Evolutionary conservation across 148 eudicot species (phyloP).

Genomic region (Rhododendron molle): DNA sequence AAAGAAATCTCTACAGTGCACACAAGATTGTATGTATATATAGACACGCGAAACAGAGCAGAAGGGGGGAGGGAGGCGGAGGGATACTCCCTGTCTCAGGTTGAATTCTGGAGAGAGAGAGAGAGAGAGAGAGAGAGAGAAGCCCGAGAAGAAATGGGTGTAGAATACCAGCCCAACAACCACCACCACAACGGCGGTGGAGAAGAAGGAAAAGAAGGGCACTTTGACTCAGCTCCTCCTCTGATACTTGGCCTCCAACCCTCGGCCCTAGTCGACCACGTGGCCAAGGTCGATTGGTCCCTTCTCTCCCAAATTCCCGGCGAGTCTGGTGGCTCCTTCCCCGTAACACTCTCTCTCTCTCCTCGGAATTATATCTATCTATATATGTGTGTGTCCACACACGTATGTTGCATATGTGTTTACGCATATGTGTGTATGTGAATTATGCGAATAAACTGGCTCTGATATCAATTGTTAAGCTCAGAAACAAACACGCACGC

Average conservation of each 20-base stretch:
- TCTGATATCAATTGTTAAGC: not conserved
- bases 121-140: conserved; percentile 5
- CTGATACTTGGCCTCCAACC: conserved; percentile 70
- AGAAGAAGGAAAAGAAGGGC: not conserved
- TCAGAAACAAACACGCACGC: not conserved
- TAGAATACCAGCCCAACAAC: conserved; percentile 4
- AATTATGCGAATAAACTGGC: not conserved
- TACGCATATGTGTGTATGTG: not conserved
- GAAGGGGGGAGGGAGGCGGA: not conserved
- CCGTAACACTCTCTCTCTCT: conserved; percentile 31
- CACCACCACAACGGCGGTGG: not conserved
- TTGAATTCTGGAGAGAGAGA: not conserved
- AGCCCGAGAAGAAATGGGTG: conserved; percentile 10
- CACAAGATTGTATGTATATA: not conserved
- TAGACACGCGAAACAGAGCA: not conserved
- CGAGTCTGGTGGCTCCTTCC: conserved; percentile 84
- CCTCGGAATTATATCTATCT: not conserved
- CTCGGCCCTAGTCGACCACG: conserved; percentile 79
- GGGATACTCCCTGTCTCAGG: not conserved
- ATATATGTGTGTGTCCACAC: not conserved
- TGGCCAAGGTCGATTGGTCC: conserved; percentile 76
- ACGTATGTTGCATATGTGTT: not conserved
- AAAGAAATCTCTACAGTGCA: not conserved
- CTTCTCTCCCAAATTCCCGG: conserved; percentile 69
- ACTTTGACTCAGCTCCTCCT: conserved; percentile 3